These are phyloP conservation scores for Neurospora intermedia DNA, from an alignment of 495 filamentous ascomycete species.

Conservation along the genomic window DNA sequence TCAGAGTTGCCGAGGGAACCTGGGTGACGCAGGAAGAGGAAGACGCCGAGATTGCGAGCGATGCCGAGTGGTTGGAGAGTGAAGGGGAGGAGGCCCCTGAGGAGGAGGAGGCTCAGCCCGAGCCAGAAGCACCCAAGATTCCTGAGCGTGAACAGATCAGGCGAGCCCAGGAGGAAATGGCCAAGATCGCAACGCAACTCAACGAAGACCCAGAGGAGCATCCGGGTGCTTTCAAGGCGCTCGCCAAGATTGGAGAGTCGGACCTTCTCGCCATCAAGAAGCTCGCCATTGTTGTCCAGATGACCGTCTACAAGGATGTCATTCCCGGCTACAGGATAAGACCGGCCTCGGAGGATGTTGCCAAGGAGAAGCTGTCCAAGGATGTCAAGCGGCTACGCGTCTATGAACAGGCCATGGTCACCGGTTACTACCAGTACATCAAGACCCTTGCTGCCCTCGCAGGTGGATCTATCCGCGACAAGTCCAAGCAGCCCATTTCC, in stretches of 20 bases:
- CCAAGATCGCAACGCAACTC: constrained; percentile 64
- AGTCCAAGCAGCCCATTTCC: constrained; percentile 46
- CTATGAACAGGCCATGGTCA: constrained; percentile 75
- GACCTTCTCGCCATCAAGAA: constrained; percentile 65
- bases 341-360: constrained; percentile 60
- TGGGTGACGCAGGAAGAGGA: constrained; percentile 41
- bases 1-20: constrained; percentile 67
- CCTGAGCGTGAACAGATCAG: constrained; percentile 67
- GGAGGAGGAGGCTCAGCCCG: constrained; percentile 21
- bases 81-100: constrained; percentile 31
- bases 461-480: constrained; percentile 1
- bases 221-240: constrained; percentile 59
- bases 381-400: constrained; percentile 70
- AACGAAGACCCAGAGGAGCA: constrained; percentile 94
- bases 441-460: constrained; percentile 44
- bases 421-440: constrained; percentile 74
- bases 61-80: constrained; percentile 44
- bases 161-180: constrained; percentile 86
- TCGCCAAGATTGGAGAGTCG: constrained; percentile 65
- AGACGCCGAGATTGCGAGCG: constrained; percentile 40
- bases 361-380: constrained; percentile 73
- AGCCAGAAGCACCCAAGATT: constrained; percentile 48
- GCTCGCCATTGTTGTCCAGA: constrained; percentile 70
- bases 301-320: constrained; percentile 88
- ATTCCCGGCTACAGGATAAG: constrained; percentile 95